Percentiles rank a stretch among this genome's conserved stretches.
Evolutionary conservation across 2,329 filamentous ascomycete genomes (phyloP).

Genomic region (Penicillium sp.): DNA sequence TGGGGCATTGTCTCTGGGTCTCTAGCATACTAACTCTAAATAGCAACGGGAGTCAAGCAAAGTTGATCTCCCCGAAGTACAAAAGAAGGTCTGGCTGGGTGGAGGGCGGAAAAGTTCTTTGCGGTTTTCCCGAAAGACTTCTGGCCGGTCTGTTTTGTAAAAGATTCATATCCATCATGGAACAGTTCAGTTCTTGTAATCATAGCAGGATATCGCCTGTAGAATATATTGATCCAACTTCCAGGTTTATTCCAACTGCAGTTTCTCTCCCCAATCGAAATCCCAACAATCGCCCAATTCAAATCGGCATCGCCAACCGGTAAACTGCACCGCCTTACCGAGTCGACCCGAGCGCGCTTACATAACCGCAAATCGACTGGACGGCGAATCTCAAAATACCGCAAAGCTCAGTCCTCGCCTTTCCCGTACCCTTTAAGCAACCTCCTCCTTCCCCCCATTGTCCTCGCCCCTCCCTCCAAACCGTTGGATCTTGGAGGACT

Average conservation of each 20-base stretch:
- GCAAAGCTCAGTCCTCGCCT: conserved; percentile 29
- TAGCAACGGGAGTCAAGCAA: conserved; percentile 2
- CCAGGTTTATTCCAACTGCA: neutral
- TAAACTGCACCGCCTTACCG: conserved; percentile 16
- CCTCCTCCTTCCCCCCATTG: conserved; percentile 12
- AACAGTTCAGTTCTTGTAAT: neutral
- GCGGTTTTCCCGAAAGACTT: conserved; percentile 4
- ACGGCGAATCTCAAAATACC: conserved; percentile 25
- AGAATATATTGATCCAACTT: neutral
- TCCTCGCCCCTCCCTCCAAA: conserved; percentile 24
- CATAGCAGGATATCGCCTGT: neutral
- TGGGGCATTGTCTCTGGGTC: neutral
- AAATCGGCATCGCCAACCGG: conserved; percentile 19
- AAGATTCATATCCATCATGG: neutral
- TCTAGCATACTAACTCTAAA: conserved; percentile 8
- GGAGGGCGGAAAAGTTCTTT: conserved; percentile 20
- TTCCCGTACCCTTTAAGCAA: conserved; percentile 22
- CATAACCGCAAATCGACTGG: conserved; percentile 13
- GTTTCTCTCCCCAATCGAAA: neutral
- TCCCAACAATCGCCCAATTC: conserved; percentile 1
- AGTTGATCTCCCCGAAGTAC: conserved; percentile 11
- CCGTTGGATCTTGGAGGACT: conserved; percentile 30
- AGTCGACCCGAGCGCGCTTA: conserved; percentile 24
- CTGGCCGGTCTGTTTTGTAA: neutral
- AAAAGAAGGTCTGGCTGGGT: conserved; percentile 11